Evolutionary conservation across 345 rosid genomes (phyloP).

Genomic region (Cochlearia excelsa): DNA sequence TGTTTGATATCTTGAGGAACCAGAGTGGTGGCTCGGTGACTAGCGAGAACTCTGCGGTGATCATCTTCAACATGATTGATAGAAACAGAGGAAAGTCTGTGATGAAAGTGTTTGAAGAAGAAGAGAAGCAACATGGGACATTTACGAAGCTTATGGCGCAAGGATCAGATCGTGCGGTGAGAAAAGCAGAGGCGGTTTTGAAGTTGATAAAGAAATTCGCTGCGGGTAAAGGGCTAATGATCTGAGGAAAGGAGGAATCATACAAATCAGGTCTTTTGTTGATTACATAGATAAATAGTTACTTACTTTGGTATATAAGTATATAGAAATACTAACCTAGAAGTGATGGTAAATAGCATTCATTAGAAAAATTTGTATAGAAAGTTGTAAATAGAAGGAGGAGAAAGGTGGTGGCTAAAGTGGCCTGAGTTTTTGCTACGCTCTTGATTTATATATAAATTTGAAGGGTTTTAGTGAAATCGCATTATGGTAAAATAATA

Average conservation of each 20-base stretch:
- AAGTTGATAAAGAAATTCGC: conserved; percentile 34
- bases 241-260: conserved; percentile 19
- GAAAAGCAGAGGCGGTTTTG: conserved; percentile 51
- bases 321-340: conserved; percentile 9
- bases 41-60: conserved; percentile 52
- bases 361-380: neutral
- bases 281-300: conserved; percentile 6
- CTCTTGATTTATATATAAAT: neutral
- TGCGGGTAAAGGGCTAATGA: conserved; percentile 25
- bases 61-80: conserved; percentile 41
- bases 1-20: conserved; percentile 47
- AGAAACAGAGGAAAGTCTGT: conserved; percentile 28
- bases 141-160: conserved; percentile 40
- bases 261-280: conserved; percentile 13
- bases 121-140: conserved; percentile 43
- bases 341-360: neutral
- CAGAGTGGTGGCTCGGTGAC: conserved; percentile 27
- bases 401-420: conserved; percentile 5
- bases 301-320: neutral
- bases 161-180: conserved; percentile 51
- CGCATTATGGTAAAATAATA: neutral
- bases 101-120: conserved; percentile 30
- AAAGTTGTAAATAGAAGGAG: neutral
- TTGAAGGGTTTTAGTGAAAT: neutral
- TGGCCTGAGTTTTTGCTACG: conserved; percentile 13